Conservation (phyloP, 164 flowering plant genomes). For the Euptelea pleiosperma region DNA sequence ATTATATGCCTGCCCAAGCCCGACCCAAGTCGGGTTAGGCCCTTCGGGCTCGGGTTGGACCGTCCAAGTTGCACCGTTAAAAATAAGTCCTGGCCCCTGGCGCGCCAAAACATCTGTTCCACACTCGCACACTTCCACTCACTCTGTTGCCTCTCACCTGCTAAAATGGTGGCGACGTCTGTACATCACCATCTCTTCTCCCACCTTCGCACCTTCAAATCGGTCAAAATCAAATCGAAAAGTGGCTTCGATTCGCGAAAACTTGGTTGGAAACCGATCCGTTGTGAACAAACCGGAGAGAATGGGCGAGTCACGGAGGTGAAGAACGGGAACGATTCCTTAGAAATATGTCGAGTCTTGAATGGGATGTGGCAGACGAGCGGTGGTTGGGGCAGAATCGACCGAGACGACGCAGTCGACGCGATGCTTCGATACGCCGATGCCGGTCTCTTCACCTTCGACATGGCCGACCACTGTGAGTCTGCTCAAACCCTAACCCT, state of each 20-base stretch:
- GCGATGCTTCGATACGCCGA: conserved; percentile 88
- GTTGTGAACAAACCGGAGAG: conserved; percentile 10
- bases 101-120: no score
- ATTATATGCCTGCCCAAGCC: no score
- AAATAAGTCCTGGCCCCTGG: no score
- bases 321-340: conserved; percentile 70
- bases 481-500: conserved; percentile 5
- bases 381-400: conserved; percentile 92
- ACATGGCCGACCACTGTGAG: conserved; percentile 92
- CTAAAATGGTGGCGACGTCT: conserved; percentile 14
- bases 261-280: conserved; percentile 1
- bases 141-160: neutral
- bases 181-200: conserved; percentile 15
- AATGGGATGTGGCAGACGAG: conserved; percentile 99
- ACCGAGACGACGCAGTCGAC: conserved; percentile 74
- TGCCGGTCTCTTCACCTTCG: conserved; percentile 86
- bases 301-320: conserved; percentile 35
- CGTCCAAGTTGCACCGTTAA: no score
- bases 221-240: conserved; percentile 1
- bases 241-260: conserved; percentile 6
- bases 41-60: no score
- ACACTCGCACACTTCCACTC: no score
- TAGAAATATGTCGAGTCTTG: conserved; percentile 73
- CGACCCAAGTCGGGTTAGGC: no score
- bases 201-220: conserved; percentile 10